A percentile compares a stretch with the other conserved stretches of the same genome.
Conservation (phyloP, 2,329 filamentous ascomycete genomes). For the Teratosphaeria gauchensis region DNA sequence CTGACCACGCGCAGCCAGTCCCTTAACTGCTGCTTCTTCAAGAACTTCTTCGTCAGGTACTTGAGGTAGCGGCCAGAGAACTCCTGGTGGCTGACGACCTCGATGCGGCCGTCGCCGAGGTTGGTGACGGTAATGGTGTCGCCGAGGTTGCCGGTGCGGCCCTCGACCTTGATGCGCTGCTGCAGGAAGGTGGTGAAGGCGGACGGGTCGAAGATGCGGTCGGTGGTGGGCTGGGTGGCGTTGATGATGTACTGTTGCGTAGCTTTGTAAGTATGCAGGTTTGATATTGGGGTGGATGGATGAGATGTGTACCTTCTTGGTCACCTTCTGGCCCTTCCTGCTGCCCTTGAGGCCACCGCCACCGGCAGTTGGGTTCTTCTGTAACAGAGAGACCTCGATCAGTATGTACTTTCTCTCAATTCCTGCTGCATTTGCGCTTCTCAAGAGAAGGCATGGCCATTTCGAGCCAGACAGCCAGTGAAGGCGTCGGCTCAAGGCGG, state of each 20-base stretch:
- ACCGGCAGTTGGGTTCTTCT: constrained; percentile 48
- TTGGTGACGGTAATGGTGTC: constrained; percentile 85
- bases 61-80: constrained; percentile 99
- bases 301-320: constrained; percentile 61
- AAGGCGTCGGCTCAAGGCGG: constrained; percentile 45
- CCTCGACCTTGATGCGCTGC: constrained; percentile 99
- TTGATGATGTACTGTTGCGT: constrained; percentile 86
- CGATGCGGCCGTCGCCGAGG: constrained; percentile 92
- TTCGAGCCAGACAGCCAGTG: constrained; percentile 18
- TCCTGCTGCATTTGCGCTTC: constrained; percentile 69
- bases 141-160: constrained; percentile 95
- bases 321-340: constrained; percentile 58
- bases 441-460: not conserved
- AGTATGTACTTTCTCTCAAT: constrained; percentile 32
- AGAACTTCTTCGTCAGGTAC: constrained; percentile 99
- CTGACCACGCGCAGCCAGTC: constrained; percentile 99
- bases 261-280: not conserved
- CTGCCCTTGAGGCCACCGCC: constrained; percentile 25
- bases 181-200: constrained; percentile 99
- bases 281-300: not conserved
- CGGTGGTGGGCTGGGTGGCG: constrained; percentile 91
- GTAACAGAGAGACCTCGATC: constrained; percentile 43
- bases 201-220: constrained; percentile 99
- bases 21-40: constrained; percentile 99
- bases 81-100: constrained; percentile 94